A percentile compares a stretch with the other conserved stretches of the same genome.
phyloP scores from a whole-genome alignment of 192 early-diverging fungal genomes.

The Coemansia javaensis region DNA sequence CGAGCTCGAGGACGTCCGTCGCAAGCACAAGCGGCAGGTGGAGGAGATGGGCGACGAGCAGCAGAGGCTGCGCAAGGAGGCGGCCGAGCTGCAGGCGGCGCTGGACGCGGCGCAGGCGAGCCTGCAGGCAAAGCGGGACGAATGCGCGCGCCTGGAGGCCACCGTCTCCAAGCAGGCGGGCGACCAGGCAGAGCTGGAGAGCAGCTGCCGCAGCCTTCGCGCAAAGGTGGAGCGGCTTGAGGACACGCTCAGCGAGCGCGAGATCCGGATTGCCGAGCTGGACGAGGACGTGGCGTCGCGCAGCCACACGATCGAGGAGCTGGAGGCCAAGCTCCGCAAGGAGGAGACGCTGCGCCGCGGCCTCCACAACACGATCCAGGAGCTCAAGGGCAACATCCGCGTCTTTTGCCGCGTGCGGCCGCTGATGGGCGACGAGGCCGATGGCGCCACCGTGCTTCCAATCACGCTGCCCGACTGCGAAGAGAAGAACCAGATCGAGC shows the following conservation, averaged over 20 bases:
- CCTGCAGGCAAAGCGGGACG: conserved; percentile 26
- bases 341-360: conserved; percentile 76
- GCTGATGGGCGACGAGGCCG: conserved; percentile 38
- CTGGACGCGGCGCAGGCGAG: conserved; percentile 22
- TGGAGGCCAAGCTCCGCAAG: conserved; percentile 62
- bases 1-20: conserved; percentile 24
- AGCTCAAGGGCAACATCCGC: conserved; percentile 95
- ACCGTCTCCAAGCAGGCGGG: conserved; percentile 36
- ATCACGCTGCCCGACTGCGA: conserved; percentile 55
- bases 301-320: conserved; percentile 34
- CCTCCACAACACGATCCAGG: conserved; percentile 89
- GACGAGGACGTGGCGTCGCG: conserved; percentile 38
- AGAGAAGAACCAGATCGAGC: conserved; percentile 70
- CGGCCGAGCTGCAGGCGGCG: conserved; percentile 20
- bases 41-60: conserved; percentile 42
- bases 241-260: conserved; percentile 31
- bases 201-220: conserved; percentile 28
- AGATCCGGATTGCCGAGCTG: conserved; percentile 50
- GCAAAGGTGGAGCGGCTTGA: conserved; percentile 39
- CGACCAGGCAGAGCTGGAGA: conserved; percentile 42
- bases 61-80: conserved; percentile 38
- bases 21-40: conserved; percentile 21
- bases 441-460: conserved; percentile 8
- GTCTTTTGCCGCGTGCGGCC: conserved; percentile 96
- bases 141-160: conserved; percentile 30